Percentiles rank a stretch among this genome's conserved stretches.
phyloP scores from a whole-genome alignment of 305 asterid species.

The Solanum chacoense region DNA sequence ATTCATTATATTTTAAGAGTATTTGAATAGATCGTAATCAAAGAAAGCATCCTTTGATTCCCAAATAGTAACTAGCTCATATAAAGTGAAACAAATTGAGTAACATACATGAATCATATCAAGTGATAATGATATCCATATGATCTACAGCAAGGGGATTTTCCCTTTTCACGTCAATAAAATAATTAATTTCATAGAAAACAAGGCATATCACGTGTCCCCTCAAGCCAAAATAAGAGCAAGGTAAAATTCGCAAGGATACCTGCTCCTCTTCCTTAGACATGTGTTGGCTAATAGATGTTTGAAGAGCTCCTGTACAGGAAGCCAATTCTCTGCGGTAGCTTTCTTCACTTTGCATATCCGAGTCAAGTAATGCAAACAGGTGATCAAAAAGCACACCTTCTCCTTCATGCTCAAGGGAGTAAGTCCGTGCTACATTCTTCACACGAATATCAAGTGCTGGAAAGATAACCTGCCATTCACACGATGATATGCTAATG shows the following conservation, averaged over 20 bases:
- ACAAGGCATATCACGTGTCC: background rate
- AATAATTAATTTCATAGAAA: background rate
- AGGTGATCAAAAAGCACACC: slow-evolving; percentile 91
- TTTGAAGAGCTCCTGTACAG: slow-evolving; percentile 92
- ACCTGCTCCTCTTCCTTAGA: slow-evolving; percentile 99
- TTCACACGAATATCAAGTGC: slow-evolving; percentile 98
- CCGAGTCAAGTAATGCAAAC: slow-evolving; percentile 61
- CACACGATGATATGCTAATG: background rate
- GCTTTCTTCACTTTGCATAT: slow-evolving; percentile 59
- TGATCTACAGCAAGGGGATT: background rate
- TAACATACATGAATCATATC: background rate
- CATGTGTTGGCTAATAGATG: slow-evolving; percentile 99
- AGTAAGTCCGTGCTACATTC: slow-evolving; percentile 98
- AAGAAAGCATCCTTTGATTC: background rate
- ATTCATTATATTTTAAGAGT: background rate
- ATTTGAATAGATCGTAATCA: background rate
- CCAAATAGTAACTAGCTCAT: background rate
- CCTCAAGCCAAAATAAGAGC: background rate
- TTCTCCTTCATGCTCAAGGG: slow-evolving; percentile 99
- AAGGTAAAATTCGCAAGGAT: slow-evolving; percentile 1
- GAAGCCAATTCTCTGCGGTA: slow-evolving; percentile 90
- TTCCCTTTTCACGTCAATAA: background rate
- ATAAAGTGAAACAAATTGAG: background rate
- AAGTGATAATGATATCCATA: background rate
- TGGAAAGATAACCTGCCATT: slow-evolving; percentile 88